phyloP scores from a whole-genome alignment of 257 asterid genomes.

The Lantana camara region DNA sequence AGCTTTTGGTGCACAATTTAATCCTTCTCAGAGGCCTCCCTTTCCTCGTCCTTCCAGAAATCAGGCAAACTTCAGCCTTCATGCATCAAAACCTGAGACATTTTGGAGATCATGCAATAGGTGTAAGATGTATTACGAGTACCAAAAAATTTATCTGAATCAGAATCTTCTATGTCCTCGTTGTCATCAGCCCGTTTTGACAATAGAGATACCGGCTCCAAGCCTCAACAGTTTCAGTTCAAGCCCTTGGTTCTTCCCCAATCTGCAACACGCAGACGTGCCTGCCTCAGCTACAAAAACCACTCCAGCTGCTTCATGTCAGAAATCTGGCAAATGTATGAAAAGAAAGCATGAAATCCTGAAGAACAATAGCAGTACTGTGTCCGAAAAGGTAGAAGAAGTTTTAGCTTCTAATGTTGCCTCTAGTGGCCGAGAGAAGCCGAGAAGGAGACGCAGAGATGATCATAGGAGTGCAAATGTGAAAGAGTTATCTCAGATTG shows the following conservation, averaged over 20 bases:
- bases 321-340: constrained; percentile 22
- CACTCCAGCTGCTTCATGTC: constrained; percentile 25
- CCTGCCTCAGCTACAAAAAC: constrained; percentile 20
- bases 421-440: constrained; percentile 33
- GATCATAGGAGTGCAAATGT: constrained; percentile 17
- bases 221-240: constrained; percentile 12
- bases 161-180: constrained; percentile 46
- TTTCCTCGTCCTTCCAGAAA: constrained; percentile 12
- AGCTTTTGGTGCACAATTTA: constrained; percentile 4
- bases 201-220: constrained; percentile 48
- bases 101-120: constrained; percentile 65
- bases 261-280: constrained; percentile 29
- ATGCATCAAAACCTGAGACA: constrained; percentile 29
- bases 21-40: constrained; percentile 15
- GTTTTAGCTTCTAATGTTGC: constrained; percentile 29
- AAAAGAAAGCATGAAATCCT: constrained; percentile 34
- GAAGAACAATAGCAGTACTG: constrained; percentile 2
- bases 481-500: constrained; percentile 36
- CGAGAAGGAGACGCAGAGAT: constrained; percentile 47
- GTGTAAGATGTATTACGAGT: constrained; percentile 47
- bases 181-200: constrained; percentile 53
- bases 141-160: constrained; percentile 35
- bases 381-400: constrained; percentile 25
- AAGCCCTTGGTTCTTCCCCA: constrained; percentile 16
- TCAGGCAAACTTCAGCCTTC: constrained; percentile 28